phyloP scores from a whole-genome alignment of 140 eudicot species.

The Flaveria floridana region DNA sequence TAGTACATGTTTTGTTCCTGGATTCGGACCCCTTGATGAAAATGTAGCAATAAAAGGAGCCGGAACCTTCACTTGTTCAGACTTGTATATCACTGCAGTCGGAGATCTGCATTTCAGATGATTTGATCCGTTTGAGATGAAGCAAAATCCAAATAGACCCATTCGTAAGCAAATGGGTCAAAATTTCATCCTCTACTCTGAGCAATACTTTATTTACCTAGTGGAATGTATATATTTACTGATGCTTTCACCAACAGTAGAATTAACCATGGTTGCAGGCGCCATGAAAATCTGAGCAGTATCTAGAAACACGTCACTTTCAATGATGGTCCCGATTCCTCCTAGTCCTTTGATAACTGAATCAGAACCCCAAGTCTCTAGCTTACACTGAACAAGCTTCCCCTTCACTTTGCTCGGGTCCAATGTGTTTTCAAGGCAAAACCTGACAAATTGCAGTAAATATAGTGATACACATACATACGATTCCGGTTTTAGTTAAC shows the following conservation, averaged over 20 bases:
- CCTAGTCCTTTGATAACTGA: conserved; percentile 75
- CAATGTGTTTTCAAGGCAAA: conserved; percentile 61
- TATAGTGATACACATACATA: not conserved
- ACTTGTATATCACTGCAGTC: conserved; percentile 62
- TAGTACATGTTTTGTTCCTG: conserved; percentile 64
- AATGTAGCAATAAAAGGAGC: conserved; percentile 86
- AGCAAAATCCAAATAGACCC: not conserved
- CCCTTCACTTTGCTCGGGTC: conserved; percentile 82
- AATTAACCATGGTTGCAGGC: conserved; percentile 76
- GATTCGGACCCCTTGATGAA: conserved; percentile 93
- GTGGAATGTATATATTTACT: conserved; percentile 53
- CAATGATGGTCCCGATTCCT: conserved; percentile 69
- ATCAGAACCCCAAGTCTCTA: conserved; percentile 68
- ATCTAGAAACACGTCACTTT: conserved; percentile 60
- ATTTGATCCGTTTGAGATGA: conserved; percentile 14
- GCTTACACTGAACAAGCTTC: conserved; percentile 70
- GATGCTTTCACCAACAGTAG: conserved; percentile 49
- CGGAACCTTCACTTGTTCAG: conserved; percentile 55
- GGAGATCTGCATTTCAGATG: conserved; percentile 54
- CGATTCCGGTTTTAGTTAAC: not conserved
- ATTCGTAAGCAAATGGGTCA: not conserved
- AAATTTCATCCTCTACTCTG: not conserved
- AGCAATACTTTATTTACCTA: conserved; percentile 38
- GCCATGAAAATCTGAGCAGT: conserved; percentile 75
- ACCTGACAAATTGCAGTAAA: conserved; percentile 30